phyloP scores from a whole-genome alignment of 2,329 filamentous ascomycete species.

The Macrophomina pseudophaseolina region DNA sequence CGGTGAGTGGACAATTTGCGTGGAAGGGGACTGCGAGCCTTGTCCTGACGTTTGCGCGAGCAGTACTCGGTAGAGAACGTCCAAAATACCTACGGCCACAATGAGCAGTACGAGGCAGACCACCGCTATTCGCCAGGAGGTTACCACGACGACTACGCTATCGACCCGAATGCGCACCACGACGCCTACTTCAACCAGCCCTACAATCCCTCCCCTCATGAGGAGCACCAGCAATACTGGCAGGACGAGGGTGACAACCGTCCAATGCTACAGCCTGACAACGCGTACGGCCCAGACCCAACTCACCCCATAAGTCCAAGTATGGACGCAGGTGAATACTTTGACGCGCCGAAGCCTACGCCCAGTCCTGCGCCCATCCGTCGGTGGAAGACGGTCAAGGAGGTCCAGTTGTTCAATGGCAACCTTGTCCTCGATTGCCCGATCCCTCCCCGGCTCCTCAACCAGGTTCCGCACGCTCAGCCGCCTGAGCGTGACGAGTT shows the following conservation, averaged over 20 bases:
- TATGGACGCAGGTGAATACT: constrained; percentile 35
- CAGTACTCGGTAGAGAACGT: constrained; percentile 76
- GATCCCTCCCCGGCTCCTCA: constrained; percentile 84
- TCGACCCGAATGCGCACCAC: constrained; percentile 85
- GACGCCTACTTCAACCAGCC: constrained; percentile 85
- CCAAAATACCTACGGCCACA: constrained; percentile 65
- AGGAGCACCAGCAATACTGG: constrained; percentile 62
- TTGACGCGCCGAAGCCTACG: constrained; percentile 52
- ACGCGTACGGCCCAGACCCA: constrained; percentile 66
- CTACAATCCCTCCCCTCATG: constrained; percentile 72
- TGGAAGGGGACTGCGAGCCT: constrained; percentile 24
- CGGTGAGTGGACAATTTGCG: constrained; percentile 61
- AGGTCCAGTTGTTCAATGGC: constrained; percentile 95
- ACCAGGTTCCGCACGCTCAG: constrained; percentile 82
- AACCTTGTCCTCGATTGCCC: constrained; percentile 97
- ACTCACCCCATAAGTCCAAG: constrained; percentile 45
- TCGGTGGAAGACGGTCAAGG: constrained; percentile 98
- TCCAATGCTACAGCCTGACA: constrained; percentile 75
- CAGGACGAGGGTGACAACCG: constrained; percentile 72
- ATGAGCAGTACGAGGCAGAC: constrained; percentile 63
- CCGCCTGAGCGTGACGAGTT: constrained; percentile 82
- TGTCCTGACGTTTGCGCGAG: constrained; percentile 12
- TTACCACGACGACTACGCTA: constrained; percentile 56
- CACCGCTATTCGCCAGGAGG: constrained; percentile 51
- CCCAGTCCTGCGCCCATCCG: constrained; percentile 69